Evolutionary conservation across 31 red algal genomes (phyloP).

Genomic region (Pterothamnion heteromorphum): DNA sequence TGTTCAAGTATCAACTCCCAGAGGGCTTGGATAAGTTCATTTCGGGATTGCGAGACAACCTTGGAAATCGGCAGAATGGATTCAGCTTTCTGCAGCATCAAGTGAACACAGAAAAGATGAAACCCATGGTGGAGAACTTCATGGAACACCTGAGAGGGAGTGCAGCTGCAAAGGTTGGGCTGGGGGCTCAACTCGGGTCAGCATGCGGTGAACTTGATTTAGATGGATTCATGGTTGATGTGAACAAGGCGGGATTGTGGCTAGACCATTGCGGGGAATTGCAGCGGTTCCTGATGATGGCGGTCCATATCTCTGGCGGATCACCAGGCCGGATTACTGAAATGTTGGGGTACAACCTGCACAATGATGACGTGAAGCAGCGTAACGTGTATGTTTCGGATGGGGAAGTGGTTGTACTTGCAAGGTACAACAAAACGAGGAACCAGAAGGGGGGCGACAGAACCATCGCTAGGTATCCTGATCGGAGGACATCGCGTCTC

Average conservation of each 20-base stretch:
- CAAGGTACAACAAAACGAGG: not conserved
- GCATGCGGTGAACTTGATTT: not conserved
- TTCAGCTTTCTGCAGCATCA: not conserved
- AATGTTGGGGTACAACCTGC: not conserved
- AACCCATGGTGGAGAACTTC: not conserved
- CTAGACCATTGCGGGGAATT: not conserved
- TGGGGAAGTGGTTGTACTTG: not conserved
- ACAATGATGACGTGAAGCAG: not conserved
- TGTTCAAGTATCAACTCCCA: not conserved
- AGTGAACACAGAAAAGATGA: not conserved
- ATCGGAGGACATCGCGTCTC: not conserved
- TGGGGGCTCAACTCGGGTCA: not conserved
- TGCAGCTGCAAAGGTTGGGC: not conserved
- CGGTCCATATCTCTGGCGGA: not conserved
- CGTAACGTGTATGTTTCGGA: constrained; percentile 1
- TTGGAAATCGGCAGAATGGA: not conserved
- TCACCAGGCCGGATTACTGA: not conserved
- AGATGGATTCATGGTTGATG: not conserved
- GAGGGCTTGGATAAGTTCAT: not conserved
- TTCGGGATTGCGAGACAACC: not conserved
- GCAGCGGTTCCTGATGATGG: not conserved
- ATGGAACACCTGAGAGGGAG: not conserved
- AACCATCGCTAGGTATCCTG: constrained; percentile 32
- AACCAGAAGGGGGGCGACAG: not conserved
- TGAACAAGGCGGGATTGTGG: not conserved